phyloP scores from a whole-genome alignment of 306 rosid genomes.

The Cucumis sativus region Cucumber_9930_V3 NC_026656.2:2816001-2816500 shows the following conservation, averaged over 20 bases:
- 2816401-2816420: background rate
- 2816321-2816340: background rate
- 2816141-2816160: slow-evolving; percentile 18
- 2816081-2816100: slow-evolving; percentile 37
- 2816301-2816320: background rate
- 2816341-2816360: slow-evolving; percentile 18
- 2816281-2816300: background rate
- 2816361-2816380: slow-evolving; percentile 7
- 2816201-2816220: slow-evolving; percentile 24
- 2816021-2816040: slow-evolving; percentile 20
- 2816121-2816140: slow-evolving; percentile 11
- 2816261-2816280: slow-evolving; percentile 7
- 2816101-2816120: slow-evolving; percentile 15
- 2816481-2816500: slow-evolving; percentile 1
- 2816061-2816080: slow-evolving; percentile 30
- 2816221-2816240: slow-evolving; percentile 30
- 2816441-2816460: slow-evolving; percentile 5
- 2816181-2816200: slow-evolving; percentile 10
- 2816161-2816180: slow-evolving; percentile 14
- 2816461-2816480: slow-evolving; percentile 15
- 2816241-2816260: slow-evolving; percentile 24
- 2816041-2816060: slow-evolving; percentile 28
- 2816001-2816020: slow-evolving; percentile 17
- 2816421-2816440: background rate
- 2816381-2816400: background rate